Evolutionary conservation across 306 rosid genomes (phyloP), one percentile per base, ranked within the genome.

Genomic region (Luffa aegyptiaca): DNA sequence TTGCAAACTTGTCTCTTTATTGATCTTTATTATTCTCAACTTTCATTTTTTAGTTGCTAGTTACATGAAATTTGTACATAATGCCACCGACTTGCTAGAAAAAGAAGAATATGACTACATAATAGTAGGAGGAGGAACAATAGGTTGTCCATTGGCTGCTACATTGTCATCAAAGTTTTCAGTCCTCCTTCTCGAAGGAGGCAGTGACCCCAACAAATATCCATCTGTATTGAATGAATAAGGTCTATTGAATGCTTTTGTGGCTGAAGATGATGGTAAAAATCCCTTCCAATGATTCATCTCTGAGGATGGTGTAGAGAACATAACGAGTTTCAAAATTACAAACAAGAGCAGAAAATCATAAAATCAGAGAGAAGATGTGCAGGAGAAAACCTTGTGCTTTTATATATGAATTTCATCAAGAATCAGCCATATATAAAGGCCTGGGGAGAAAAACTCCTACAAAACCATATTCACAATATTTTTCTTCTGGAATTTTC

Each of bases 21-120:
- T n/a, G n/a, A n/a, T n/a, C n/a, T n/a, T n/a, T n/a, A n/a, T n/a
- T n/a, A n/a, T n/a, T n/a, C n/a, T n/a, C n/a, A n/a, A n/a, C n/a
- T n/a, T 59, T 3, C 6, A 2, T 21, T 3, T 9, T 21, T 26
- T 65, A 85, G 85, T 81, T 77, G 82, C 79, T 37, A 68, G 70
- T 16, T 82, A 85, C 75, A 53, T 79, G 85, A 65, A 75, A 10
- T 71, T 12, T 14, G 87, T 82, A 8, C 11, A 14, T 2, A 14
- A 79, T 11, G 85, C 87, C 5, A 82, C 31, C 10, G 74, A 79
- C 0, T 63, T 68, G 10, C 81, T 81, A 0, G 5, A 1, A 12
- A 39, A 37, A 52, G 79, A 73, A 58, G 65, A 58, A 56, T 56
- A 56, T 56, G 61, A 56, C 4, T 56, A 56, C 10, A 56, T 56